A percentile compares a stretch with the other conserved stretches of the same genome.
Conservation (phyloP, 805 yeast genomes). For the Wickerhamomyces subpelliculosus region DNA sequence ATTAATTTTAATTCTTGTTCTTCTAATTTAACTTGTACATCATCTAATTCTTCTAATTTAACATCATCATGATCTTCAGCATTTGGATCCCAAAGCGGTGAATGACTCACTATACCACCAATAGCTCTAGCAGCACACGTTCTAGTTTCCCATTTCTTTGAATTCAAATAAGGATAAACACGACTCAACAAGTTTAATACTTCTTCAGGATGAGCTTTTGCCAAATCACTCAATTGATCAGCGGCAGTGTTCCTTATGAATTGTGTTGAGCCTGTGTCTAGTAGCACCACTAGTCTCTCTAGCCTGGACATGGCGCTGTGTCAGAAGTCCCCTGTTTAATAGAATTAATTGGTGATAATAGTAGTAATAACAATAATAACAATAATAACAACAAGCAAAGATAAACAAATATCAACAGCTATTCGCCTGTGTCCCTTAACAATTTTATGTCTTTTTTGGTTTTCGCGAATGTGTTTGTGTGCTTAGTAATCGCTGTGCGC, state of each 20-base stretch:
- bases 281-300: constrained; percentile 37
- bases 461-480: too few species aligned
- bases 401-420: too few species aligned
- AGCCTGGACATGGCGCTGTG: constrained; percentile 28
- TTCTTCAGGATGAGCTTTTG: constrained; percentile 93
- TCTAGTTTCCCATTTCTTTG: constrained; percentile 92
- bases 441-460: too few species aligned
- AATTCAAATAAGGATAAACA: constrained; percentile 81
- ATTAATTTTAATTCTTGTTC: constrained; percentile 8
- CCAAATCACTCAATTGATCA: constrained; percentile 90
- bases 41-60: constrained; percentile 16
- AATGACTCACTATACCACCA: constrained; percentile 83
- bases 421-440: not conserved
- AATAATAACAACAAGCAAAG: too few species aligned
- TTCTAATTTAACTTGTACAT: constrained; percentile 18
- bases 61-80: constrained; percentile 19
- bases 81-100: constrained; percentile 79
- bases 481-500: too few species aligned
- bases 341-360: too few species aligned
- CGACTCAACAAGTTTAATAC: constrained; percentile 74
- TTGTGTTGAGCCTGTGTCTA: constrained; percentile 94
- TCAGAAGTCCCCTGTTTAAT: too few species aligned
- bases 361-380: too few species aligned
- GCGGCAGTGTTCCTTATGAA: constrained; percentile 95
- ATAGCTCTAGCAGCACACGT: constrained; percentile 91